A percentile compares a stretch with the other conserved stretches of the same genome.
These are phyloP conservation scores for Polyporus arcularius DNA, from an alignment of 768 basidiomycete genomes.

Conservation along the genomic window DNA sequence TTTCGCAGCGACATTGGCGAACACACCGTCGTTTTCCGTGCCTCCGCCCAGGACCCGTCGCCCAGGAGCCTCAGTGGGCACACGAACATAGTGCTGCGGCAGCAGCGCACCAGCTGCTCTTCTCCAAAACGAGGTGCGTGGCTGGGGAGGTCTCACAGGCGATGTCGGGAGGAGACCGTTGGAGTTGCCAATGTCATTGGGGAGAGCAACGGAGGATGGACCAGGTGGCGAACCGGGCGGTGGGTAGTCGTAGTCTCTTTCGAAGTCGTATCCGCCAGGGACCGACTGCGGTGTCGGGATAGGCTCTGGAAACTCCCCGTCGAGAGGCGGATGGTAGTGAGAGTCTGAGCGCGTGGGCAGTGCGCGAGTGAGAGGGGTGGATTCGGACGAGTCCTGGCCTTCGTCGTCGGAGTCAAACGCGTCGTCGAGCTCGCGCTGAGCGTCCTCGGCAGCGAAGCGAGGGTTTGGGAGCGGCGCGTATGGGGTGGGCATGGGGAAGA, in stretches of 20 bases:
- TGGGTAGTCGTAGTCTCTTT: conserved; percentile 65
- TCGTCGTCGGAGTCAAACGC: conserved; percentile 66
- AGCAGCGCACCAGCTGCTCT: conserved; percentile 60
- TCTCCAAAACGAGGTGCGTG: conserved; percentile 55
- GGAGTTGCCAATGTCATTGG: conserved; percentile 72
- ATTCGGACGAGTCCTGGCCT: conserved; percentile 45
- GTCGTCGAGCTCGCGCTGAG: conserved; percentile 69
- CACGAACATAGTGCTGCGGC: conserved; percentile 63
- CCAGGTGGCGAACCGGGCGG: conserved; percentile 80
- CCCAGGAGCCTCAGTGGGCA: conserved; percentile 41
- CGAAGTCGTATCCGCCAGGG: conserved; percentile 73
- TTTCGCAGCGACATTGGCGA: conserved; percentile 92
- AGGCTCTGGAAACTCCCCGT: conserved; percentile 14
- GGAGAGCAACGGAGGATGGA: conserved; percentile 55
- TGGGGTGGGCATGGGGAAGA: conserved; percentile 44
- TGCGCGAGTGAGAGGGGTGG: conserved; percentile 39
- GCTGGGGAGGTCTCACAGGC: conserved; percentile 38
- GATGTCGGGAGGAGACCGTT: conserved; percentile 63
- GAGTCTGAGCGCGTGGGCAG: conserved; percentile 21
- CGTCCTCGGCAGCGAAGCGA: conserved; percentile 43
- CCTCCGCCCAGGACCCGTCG: conserved; percentile 57
- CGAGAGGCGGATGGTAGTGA: conserved; percentile 30
- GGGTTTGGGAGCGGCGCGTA: conserved; percentile 57
- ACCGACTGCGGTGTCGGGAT: conserved; percentile 21
- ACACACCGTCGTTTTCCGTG: conserved; percentile 89